Base-by-base conservation (phyloP, 345 rosid genomes). In the Triadica sebifera region DNA sequence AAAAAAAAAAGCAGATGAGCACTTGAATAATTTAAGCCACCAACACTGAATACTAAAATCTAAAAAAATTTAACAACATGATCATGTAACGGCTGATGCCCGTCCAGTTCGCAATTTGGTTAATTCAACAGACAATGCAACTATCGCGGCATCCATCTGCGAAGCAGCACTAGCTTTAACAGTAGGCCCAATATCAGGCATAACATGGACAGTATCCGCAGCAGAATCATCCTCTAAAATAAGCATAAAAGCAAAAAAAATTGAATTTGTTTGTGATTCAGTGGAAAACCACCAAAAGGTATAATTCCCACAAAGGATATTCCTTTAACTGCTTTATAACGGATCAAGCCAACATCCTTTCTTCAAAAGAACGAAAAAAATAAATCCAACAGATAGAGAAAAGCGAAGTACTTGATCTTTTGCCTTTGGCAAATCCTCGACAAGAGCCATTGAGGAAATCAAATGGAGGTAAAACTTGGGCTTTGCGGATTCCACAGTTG, bases 91-190 rank as follows among this genome's bases (percentile, higher is more conserved):
- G 22, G 97, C 73, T 53, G 98, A 88, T 8, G 99, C 99, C 80
- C 97, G 83, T 73, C 98, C 97, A 4, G 98, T 90, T 80, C 99
- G 79, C 56, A 95, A 72, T 76, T 95, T 95, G 70, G 88, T 75
- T 65, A 95, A 78, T 78, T 93, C 98, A 8, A 94, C 87, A 0
- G 96, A 84, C 68, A 93, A 67, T 4, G 99, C 92, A 73, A 82
- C 90, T 11, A 90, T 66, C 50, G 97, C 99, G 17, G 98, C 94
- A 65, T 93, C 98, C 99, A 95, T 95, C 67, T 89, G 99, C 9
- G 91, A 85, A 50, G 81, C 55, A 49, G 98, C 89, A 41, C 80
- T 41, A 60, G 88, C 86, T 82, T 91, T 93, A 34, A 89, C 89
- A 16, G 72, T 55, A 20, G 94, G 97, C 2, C 99, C 94, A 16